Evolutionary conservation across 2,329 filamentous ascomycete genomes (phyloP).

Genomic region (Coleophoma crateriformis): DNA sequence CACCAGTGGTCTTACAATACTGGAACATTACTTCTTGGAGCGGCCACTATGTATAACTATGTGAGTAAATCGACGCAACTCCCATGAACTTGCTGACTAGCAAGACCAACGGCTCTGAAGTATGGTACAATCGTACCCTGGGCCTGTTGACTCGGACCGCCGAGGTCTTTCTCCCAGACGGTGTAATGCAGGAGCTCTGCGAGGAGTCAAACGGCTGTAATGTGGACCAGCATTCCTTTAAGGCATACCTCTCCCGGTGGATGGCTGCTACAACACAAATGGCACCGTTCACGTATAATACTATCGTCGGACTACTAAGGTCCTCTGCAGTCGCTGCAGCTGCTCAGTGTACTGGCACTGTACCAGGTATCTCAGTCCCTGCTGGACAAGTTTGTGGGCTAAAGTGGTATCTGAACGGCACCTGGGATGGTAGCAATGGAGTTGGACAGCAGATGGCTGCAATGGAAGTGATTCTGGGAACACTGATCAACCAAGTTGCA

Average conservation of each 20-base stretch:
- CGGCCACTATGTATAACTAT: conserved; percentile 64
- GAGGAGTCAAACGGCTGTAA: conserved; percentile 56
- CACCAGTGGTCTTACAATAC: conserved; percentile 67
- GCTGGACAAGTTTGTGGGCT: conserved; percentile 55
- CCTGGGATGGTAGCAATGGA: conserved; percentile 54
- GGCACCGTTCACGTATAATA: conserved; percentile 52
- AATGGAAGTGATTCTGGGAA: conserved; percentile 58
- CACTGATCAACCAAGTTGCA: conserved; percentile 41
- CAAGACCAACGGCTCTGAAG: conserved; percentile 33
- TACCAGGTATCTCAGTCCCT: conserved; percentile 26
- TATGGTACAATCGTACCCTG: conserved; percentile 53
- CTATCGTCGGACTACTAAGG: conserved; percentile 46
- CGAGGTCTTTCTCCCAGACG: conserved; percentile 47
- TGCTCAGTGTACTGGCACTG: conserved; percentile 45
- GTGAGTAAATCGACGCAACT: conserved; percentile 24
- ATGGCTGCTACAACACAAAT: conserved; percentile 57
- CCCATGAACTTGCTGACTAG: not conserved
- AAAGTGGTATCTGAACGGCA: conserved; percentile 48
- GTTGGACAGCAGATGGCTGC: conserved; percentile 69
- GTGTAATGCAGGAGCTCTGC: conserved; percentile 62
- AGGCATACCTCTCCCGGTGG: conserved; percentile 57
- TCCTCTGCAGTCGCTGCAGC: conserved; percentile 53
- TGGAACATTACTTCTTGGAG: conserved; percentile 60
- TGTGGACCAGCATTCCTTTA: conserved; percentile 58
- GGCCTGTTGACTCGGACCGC: conserved; percentile 46